Evolutionary conservation across 2,329 filamentous ascomycete genomes (phyloP).

Genomic region (Alternaria atra): DNA sequence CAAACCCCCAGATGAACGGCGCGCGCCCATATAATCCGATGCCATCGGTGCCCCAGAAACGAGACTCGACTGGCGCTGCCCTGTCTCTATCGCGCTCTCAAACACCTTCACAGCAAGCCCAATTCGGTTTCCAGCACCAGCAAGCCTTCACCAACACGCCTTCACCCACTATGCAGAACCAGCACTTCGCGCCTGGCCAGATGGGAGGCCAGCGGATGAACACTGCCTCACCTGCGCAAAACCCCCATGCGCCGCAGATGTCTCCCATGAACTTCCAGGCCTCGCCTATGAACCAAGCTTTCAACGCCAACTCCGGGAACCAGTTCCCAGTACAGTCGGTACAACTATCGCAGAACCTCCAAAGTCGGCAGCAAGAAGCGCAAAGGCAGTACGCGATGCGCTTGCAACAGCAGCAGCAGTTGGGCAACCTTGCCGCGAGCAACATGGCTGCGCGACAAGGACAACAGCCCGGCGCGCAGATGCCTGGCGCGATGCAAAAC

Average conservation of each 20-base stretch:
- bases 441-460: conserved; percentile 52
- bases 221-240: conserved; percentile 92
- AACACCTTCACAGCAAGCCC: conserved; percentile 80
- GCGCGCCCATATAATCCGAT: conserved; percentile 80
- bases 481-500: conserved; percentile 43
- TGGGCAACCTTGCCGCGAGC: conserved; percentile 53
- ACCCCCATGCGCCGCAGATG: conserved; percentile 61
- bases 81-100: conserved; percentile 94
- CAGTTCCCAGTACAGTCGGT: conserved; percentile 57
- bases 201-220: conserved; percentile 73
- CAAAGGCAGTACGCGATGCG: conserved; percentile 88
- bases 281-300: conserved; percentile 50
- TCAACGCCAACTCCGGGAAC: conserved; percentile 52
- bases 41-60: conserved; percentile 92
- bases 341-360: conserved; percentile 61
- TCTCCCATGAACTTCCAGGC: conserved; percentile 50
- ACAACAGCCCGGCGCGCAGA: conserved; percentile 50
- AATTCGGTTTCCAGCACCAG: conserved; percentile 71
- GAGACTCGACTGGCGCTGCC: conserved; percentile 85
- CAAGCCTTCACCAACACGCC: conserved; percentile 85
- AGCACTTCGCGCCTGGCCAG: conserved; percentile 69
- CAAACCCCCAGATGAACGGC: conserved; percentile 67
- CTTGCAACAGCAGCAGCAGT: conserved; percentile 73
- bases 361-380: conserved; percentile 65
- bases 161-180: conserved; percentile 89